phyloP scores from a whole-genome alignment of 768 basidiomycete genomes.

The Lactarius deliciosus region DNA sequence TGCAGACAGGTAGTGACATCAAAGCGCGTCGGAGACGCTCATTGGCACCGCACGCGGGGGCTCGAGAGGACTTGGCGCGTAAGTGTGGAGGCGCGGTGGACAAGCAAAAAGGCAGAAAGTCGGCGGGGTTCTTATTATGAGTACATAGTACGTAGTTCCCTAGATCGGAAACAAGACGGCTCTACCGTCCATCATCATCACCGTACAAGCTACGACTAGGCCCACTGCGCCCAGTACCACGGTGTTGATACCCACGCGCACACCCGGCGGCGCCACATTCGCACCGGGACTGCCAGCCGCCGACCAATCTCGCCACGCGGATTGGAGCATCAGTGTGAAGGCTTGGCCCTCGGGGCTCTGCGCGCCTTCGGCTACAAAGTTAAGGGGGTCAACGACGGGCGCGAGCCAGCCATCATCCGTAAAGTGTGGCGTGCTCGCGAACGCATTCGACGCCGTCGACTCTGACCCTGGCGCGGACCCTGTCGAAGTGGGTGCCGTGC shows the following conservation, averaged over 20 bases:
- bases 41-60: too few species aligned
- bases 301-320: conserved; percentile 77
- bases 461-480: conserved; percentile 5
- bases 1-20: too few species aligned
- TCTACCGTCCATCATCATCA: not conserved
- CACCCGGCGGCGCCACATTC: conserved; percentile 38
- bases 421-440: conserved; percentile 41
- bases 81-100: too few species aligned
- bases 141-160: not conserved
- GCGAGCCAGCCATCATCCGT: conserved; percentile 60
- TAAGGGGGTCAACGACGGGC: conserved; percentile 74
- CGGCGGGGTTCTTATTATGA: not conserved
- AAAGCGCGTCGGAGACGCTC: too few species aligned
- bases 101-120: too few species aligned
- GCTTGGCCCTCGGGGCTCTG: conserved; percentile 76
- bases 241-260: not conserved
- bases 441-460: not conserved
- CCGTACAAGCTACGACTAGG: conserved; percentile 11
- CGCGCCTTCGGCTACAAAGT: conserved; percentile 46
- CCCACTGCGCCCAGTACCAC: not conserved
- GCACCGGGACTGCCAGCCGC: conserved; percentile 51
- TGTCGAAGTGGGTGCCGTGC: conserved; percentile 8
- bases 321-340: conserved; percentile 72
- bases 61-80: too few species aligned
- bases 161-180: not conserved